These are phyloP conservation scores for Theobroma grandiflorum DNA, from an alignment of 441 rosid genomes.

Conservation along the genomic window DNA sequence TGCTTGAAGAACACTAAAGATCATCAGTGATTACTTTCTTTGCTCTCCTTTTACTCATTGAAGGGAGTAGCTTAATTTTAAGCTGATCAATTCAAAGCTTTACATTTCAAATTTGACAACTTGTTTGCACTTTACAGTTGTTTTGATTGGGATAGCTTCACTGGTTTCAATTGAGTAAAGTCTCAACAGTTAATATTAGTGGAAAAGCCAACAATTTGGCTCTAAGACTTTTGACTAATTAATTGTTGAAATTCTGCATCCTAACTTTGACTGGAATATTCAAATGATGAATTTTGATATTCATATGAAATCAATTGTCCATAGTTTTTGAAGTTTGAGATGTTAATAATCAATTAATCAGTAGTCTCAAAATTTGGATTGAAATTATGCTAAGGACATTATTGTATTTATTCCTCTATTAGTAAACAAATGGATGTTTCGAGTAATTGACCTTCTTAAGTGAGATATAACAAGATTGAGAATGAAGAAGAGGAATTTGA, in stretches of 20 bases:
- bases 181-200: neutral
- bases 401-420: neutral
- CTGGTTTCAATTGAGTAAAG: neutral
- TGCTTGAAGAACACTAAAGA: conserved; percentile 23
- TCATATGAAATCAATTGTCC: neutral
- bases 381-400: too few species aligned
- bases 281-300: too few species aligned
- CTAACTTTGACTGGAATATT: neutral
- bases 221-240: neutral
- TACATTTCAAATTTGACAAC: neutral
- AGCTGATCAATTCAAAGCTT: neutral
- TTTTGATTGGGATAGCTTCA: neutral
- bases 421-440: neutral
- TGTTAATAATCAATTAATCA: too few species aligned
- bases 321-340: neutral
- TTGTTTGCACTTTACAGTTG: neutral
- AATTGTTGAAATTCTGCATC: neutral
- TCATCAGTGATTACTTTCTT: neutral
- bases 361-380: neutral
- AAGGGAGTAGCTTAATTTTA: neutral
- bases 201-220: too few species aligned
- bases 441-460: neutral
- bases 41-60: neutral
- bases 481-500: neutral
- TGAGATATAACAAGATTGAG: neutral